Percentiles rank a stretch among this genome's conserved stretches.
phyloP scores from a whole-genome alignment of 495 filamentous ascomycete genomes.

The Chaetomium fimeti region DNA sequence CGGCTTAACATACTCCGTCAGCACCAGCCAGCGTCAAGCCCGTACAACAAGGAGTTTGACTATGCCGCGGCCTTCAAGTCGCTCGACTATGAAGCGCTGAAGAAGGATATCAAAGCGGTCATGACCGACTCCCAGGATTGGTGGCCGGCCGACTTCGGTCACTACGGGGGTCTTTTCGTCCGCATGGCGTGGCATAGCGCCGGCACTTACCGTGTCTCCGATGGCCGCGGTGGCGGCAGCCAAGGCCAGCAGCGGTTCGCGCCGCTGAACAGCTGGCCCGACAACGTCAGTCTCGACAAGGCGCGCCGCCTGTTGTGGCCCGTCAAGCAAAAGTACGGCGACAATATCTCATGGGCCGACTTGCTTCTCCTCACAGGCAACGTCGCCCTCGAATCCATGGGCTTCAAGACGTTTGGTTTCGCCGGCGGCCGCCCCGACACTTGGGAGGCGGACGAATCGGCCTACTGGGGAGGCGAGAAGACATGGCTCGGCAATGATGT shows the following conservation, averaged over 20 bases:
- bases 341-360: conserved; percentile 77
- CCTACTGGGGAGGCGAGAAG: conserved; percentile 71
- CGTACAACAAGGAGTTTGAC: conserved; percentile 59
- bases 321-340: conserved; percentile 77
- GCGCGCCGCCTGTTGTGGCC: conserved; percentile 73
- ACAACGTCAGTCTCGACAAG: conserved; percentile 75
- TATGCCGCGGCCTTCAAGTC: conserved; percentile 67
- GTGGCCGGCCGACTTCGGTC: conserved; percentile 76
- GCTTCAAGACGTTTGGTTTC: conserved; percentile 69
- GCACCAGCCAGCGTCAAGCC: conserved; percentile 60
- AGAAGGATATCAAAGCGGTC: conserved; percentile 63
- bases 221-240: conserved; percentile 70
- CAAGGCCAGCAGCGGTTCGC: conserved; percentile 72
- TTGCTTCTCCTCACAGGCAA: conserved; percentile 67
- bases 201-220: conserved; percentile 68
- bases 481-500: conserved; percentile 69
- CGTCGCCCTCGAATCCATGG: conserved; percentile 73
- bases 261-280: conserved; percentile 76
- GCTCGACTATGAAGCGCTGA: conserved; percentile 66
- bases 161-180: conserved; percentile 74
- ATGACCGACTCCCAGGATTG: conserved; percentile 75
- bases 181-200: conserved; percentile 77
- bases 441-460: conserved; percentile 69
- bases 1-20: conserved; percentile 70
- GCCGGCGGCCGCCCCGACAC: conserved; percentile 66